A percentile compares a stretch with the other conserved stretches of the same genome.
Evolutionary conservation across 768 basidiomycete genomes (phyloP).

Genomic region (Mycena vitilis): DNA sequence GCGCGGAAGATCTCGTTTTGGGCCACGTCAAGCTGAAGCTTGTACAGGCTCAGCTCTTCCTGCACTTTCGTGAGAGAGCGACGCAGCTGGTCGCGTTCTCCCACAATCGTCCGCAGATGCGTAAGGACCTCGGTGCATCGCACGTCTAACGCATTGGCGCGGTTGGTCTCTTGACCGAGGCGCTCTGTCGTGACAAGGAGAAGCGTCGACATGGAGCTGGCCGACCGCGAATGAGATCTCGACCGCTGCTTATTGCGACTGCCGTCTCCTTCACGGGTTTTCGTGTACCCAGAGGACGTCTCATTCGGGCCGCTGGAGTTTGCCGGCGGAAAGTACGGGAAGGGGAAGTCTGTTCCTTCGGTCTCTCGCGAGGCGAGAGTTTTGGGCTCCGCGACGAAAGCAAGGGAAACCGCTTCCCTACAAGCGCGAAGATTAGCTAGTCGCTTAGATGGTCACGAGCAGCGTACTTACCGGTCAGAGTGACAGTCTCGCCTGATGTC

Average conservation of each 20-base stretch:
- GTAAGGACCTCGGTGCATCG: conserved; percentile 47
- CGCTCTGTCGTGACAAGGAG: conserved; percentile 33
- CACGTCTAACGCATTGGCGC: conserved; percentile 53
- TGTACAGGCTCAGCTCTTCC: conserved; percentile 68
- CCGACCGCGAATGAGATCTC: conserved; percentile 29
- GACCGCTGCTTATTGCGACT: conserved; percentile 21
- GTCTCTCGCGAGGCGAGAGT: not conserved
- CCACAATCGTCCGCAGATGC: conserved; percentile 46
- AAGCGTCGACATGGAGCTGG: conserved; percentile 31
- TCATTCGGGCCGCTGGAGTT: conserved; percentile 23
- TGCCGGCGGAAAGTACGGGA: conserved; percentile 10
- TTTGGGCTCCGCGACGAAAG: not conserved
- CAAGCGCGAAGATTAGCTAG: not conserved
- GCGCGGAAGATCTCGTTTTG: conserved; percentile 68
- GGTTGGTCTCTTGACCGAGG: conserved; percentile 47
- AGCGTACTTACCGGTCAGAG: not conserved
- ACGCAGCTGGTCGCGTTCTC: conserved; percentile 45
- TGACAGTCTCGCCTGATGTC: not conserved
- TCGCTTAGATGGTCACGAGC: not conserved
- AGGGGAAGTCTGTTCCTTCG: conserved; percentile 13
- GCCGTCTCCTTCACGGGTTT: conserved; percentile 15
- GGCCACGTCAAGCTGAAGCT: conserved; percentile 67
- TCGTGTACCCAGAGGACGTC: conserved; percentile 14
- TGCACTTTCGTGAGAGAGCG: conserved; percentile 45
- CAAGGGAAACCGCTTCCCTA: not conserved